Percentiles rank a stretch among this genome's conserved stretches.
phyloP scores from a whole-genome alignment of 148 eudicot species.

The Camellia granthamiana region DNA sequence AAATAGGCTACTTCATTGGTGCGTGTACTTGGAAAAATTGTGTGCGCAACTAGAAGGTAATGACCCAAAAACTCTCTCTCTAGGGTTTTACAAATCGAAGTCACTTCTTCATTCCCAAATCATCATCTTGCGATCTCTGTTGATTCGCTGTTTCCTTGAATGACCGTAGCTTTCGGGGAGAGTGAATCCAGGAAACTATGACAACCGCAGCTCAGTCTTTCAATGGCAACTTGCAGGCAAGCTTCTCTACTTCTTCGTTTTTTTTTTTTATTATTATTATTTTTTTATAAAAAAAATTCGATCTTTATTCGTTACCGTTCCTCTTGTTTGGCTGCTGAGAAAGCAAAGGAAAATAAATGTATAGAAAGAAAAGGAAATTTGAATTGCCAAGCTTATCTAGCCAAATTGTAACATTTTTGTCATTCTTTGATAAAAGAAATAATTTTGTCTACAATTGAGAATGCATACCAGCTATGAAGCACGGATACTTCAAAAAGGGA shows the following conservation, averaged over 20 bases:
- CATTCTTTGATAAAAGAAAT: neutral
- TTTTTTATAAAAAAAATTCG: no score
- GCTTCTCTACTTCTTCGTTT: neutral
- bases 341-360: neutral
- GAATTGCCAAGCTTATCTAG: neutral
- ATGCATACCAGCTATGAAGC: no score
- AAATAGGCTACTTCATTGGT: no score
- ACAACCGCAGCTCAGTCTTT: constrained; percentile 40
- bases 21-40: no score
- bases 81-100: neutral
- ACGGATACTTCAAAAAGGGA: no score
- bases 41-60: no score
- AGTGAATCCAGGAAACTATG: constrained; percentile 24
- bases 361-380: neutral
- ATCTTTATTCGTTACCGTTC: neutral
- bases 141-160: neutral
- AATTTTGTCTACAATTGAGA: neutral
- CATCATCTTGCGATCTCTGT: neutral
- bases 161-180: neutral
- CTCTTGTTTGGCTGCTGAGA: constrained; percentile 2
- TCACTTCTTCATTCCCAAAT: neutral
- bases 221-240: constrained; percentile 61
- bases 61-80: neutral
- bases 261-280: no score
- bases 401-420: neutral